A percentile compares a stretch with the other conserved stretches of the same genome.
These are phyloP conservation scores for Apiospora rasikravindrae DNA, from an alignment of 2,329 filamentous ascomycete genomes.

Conservation along the genomic window DNA sequence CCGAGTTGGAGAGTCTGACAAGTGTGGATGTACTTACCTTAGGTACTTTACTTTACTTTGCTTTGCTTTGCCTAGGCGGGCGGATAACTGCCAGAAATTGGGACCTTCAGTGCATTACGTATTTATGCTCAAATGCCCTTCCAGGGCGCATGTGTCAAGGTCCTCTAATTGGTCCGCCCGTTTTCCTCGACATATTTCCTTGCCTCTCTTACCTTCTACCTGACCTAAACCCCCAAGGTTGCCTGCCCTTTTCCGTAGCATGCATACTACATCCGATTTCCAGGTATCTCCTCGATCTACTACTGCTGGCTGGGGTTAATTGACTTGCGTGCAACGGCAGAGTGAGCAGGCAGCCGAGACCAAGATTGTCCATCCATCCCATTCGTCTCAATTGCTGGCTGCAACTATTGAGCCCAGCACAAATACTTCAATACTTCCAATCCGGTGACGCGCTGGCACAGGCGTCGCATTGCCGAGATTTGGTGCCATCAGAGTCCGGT, in stretches of 20 bases:
- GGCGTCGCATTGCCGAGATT: constrained; percentile 2
- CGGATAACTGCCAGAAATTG: too few species aligned
- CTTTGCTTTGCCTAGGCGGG: too few species aligned
- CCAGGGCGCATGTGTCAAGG: neutral
- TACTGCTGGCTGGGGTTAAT: neutral
- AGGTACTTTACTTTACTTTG: too few species aligned
- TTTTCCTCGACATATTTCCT: neutral
- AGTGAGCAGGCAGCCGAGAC: neutral
- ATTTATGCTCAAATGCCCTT: neutral
- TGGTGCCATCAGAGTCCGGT: neutral
- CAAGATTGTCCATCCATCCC: neutral
- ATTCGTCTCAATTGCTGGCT: neutral
- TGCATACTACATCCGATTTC: neutral
- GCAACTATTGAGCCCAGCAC: neutral
- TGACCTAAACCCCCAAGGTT: neutral
- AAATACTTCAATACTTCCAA: neutral
- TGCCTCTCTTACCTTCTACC: neutral
- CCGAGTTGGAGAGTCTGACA: too few species aligned
- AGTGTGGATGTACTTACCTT: too few species aligned
- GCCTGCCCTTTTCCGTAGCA: neutral
- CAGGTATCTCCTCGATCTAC: neutral
- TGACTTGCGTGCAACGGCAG: neutral
- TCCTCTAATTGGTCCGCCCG: neutral
- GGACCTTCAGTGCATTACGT: too few species aligned
- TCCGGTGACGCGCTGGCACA: neutral